Conservation (phyloP, 495 filamentous ascomycete species). For the Darksidea phi region DNA sequence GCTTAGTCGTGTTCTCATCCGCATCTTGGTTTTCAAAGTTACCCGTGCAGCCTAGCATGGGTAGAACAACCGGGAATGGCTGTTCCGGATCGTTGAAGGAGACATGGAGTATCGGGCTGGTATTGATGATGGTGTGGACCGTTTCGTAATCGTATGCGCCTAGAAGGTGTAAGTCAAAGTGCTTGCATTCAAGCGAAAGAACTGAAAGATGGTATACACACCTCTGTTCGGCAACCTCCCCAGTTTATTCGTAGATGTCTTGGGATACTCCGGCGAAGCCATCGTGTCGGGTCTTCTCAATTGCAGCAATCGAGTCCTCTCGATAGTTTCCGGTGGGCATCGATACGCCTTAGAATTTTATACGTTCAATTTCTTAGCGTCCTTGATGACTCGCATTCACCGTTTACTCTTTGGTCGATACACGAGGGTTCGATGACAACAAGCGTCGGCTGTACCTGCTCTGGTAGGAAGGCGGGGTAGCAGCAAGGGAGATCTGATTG, state of each 20-base stretch:
- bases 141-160: constrained; percentile 65
- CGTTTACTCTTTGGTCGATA: background rate
- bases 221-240: constrained; percentile 9
- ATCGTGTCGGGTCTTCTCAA: background rate
- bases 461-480: constrained; percentile 14
- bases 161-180: background rate
- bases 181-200: background rate
- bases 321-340: background rate
- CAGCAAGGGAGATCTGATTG: constrained; percentile 8
- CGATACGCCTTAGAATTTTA: background rate
- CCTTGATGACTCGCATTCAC: constrained; percentile 11
- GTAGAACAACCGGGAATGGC: constrained; percentile 73
- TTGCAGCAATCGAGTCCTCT: background rate
- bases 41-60: constrained; percentile 85
- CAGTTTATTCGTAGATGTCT: constrained; percentile 5
- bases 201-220: constrained; percentile 2
- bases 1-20: constrained; percentile 54
- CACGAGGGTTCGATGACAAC: background rate
- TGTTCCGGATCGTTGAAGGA: constrained; percentile 61
- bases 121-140: constrained; percentile 79
- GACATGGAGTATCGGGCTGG: constrained; percentile 45
- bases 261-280: constrained; percentile 13
- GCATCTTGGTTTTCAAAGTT: constrained; percentile 56
- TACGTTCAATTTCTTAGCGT: background rate
- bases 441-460: constrained; percentile 15